These are phyloP conservation scores for Boletus reticuloceps DNA, from an alignment of 768 basidiomycete genomes.

Conservation along the genomic window DNA sequence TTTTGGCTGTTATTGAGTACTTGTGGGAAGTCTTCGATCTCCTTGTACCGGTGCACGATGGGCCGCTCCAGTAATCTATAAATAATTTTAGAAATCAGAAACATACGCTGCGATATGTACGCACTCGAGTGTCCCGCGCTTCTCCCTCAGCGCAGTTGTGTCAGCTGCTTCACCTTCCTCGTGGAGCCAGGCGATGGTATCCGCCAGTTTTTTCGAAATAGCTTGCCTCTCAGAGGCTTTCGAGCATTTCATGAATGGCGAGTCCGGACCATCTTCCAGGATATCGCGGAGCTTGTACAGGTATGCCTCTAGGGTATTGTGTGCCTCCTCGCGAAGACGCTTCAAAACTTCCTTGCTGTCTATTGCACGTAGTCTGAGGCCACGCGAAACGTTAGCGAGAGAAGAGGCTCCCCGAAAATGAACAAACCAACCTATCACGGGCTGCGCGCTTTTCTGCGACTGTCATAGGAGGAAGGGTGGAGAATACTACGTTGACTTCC, in stretches of 20 bases:
- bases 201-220: conserved; percentile 67
- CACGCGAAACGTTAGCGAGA: conserved; percentile 3
- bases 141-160: conserved; percentile 69
- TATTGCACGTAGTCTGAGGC: conserved; percentile 68
- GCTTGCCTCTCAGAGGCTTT: conserved; percentile 63
- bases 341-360: conserved; percentile 77
- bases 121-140: conserved; percentile 81
- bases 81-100: conserved; percentile 3
- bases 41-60: conserved; percentile 83
- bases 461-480: conserved; percentile 71
- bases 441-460: conserved; percentile 72
- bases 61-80: conserved; percentile 73
- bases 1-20: conserved; percentile 80
- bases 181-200: conserved; percentile 78
- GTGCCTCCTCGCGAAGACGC: conserved; percentile 80
- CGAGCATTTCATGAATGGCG: conserved; percentile 86
- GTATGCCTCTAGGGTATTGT: conserved; percentile 89
- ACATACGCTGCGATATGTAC: conserved; percentile 24
- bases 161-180: conserved; percentile 83
- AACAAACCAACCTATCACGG: conserved; percentile 58
- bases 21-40: conserved; percentile 82
- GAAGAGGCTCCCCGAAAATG: not conserved
- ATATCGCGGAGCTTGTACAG: conserved; percentile 89
- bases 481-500: conserved; percentile 58
- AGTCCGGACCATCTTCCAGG: conserved; percentile 59